These are phyloP conservation scores for Aristolochia fimbriata DNA, from an alignment of 164 flowering plant species.

Conservation along the genomic window DNA sequence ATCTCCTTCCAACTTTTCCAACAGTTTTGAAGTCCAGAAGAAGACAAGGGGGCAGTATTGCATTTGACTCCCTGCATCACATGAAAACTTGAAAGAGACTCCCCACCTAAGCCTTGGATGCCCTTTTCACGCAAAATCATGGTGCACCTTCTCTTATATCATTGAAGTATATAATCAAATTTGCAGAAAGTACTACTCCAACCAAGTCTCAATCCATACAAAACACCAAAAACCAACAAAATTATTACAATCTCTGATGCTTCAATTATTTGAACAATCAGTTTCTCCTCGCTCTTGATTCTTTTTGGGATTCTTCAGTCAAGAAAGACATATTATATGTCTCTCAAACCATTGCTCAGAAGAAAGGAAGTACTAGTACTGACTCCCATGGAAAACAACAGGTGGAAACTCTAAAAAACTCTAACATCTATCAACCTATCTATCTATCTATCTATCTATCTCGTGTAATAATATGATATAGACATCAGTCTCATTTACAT, in stretches of 20 bases:
- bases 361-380: not conserved
- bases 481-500: no score
- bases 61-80: not conserved
- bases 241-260: not conserved
- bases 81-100: slow-evolving; percentile 2
- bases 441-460: no score
- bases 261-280: not conserved
- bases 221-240: not conserved
- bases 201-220: not conserved
- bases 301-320: not conserved
- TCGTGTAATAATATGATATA: no score
- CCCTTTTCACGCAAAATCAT: slow-evolving; percentile 6
- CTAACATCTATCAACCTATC: no score
- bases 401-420: not conserved
- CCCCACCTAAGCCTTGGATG: slow-evolving; percentile 4
- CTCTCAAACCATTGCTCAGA: not conserved
- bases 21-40: not conserved
- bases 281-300: no score
- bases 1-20: not conserved
- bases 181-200: no score
- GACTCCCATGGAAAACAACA: not conserved
- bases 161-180: not conserved
- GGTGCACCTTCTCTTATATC: not conserved
- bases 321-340: not conserved
- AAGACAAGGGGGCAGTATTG: not conserved